phyloP scores from a whole-genome alignment of 495 filamentous ascomycete species.

The Xylaria acuta region DNA sequence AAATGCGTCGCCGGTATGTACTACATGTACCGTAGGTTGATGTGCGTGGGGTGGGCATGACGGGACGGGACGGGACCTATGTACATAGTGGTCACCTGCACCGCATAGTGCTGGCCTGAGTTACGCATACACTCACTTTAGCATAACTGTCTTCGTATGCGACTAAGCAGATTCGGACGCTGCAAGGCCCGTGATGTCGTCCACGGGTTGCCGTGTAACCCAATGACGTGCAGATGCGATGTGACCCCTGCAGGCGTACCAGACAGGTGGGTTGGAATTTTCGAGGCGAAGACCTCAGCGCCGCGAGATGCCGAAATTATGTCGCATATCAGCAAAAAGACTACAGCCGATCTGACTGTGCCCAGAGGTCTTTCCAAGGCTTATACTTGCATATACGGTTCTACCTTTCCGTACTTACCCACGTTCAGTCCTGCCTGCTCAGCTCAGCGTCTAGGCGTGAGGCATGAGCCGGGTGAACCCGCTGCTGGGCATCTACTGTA shows the following conservation, averaged over 20 bases:
- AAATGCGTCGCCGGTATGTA: neutral
- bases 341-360: too few relatives aligned
- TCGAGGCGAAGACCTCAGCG: neutral
- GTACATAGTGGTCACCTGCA: too few relatives aligned
- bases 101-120: too few relatives aligned
- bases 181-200: too few relatives aligned
- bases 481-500: neutral
- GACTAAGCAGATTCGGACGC: neutral
- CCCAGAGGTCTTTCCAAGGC: neutral
- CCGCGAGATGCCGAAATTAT: slow-evolving; percentile 3
- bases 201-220: slow-evolving; percentile 12
- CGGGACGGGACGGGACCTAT: too few relatives aligned
- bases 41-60: too few relatives aligned
- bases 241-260: slow-evolving; percentile 9
- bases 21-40: too few relatives aligned
- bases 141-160: neutral
- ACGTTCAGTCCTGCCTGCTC: neutral
- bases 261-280: slow-evolving; percentile 10
- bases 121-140: slow-evolving; percentile 9
- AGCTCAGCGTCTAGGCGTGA: neutral
- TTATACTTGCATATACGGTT: neutral
- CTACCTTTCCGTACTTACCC: neutral
- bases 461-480: slow-evolving; percentile 5
- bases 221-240: slow-evolving; percentile 24
- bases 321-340: neutral